These are phyloP conservation scores for Ceratocystis lukuohia DNA, from an alignment of 2,329 filamentous ascomycete species.

Conservation along the genomic window DNA sequence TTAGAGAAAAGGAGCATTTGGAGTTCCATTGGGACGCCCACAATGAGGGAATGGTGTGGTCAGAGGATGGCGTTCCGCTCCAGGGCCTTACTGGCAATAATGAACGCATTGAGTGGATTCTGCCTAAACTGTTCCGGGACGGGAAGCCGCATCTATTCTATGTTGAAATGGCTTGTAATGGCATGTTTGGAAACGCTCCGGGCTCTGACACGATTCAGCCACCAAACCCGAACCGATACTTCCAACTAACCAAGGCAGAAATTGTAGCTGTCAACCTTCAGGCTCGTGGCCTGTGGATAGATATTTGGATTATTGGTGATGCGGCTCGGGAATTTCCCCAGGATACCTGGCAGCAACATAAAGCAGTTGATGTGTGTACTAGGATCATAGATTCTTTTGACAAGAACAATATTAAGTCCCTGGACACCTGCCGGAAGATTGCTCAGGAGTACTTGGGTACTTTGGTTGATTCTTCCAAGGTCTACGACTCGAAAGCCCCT, in stretches of 20 bases:
- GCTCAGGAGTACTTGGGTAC: conserved; percentile 71
- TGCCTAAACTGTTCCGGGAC: conserved; percentile 69
- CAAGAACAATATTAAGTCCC: conserved; percentile 61
- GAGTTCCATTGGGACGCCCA: conserved; percentile 94
- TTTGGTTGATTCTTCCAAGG: conserved; percentile 65
- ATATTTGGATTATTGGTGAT: conserved; percentile 93
- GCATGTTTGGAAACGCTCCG: conserved; percentile 90
- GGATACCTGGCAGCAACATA: conserved; percentile 79
- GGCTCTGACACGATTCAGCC: conserved; percentile 80
- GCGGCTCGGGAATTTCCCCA: conserved; percentile 81
- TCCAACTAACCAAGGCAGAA: conserved; percentile 59
- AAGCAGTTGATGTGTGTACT: conserved; percentile 71
- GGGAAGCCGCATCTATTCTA: conserved; percentile 82
- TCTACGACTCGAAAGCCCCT: conserved; percentile 64
- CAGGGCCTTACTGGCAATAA: conserved; percentile 85
- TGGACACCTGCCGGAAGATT: conserved; percentile 68
- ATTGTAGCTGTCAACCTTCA: conserved; percentile 82
- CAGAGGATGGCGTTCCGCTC: conserved; percentile 72
- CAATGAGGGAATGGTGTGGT: conserved; percentile 92
- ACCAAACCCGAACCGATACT: conserved; percentile 73
- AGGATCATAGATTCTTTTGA: conserved; percentile 84
- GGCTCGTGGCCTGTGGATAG: conserved; percentile 70
- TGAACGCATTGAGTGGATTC: conserved; percentile 81
- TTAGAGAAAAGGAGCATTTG: conserved; percentile 65
- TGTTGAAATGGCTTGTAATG: conserved; percentile 96